These are phyloP conservation scores for Periconia sp. DNA, from an alignment of 2,329 filamentous ascomycete species.

Conservation along the genomic window DNA sequence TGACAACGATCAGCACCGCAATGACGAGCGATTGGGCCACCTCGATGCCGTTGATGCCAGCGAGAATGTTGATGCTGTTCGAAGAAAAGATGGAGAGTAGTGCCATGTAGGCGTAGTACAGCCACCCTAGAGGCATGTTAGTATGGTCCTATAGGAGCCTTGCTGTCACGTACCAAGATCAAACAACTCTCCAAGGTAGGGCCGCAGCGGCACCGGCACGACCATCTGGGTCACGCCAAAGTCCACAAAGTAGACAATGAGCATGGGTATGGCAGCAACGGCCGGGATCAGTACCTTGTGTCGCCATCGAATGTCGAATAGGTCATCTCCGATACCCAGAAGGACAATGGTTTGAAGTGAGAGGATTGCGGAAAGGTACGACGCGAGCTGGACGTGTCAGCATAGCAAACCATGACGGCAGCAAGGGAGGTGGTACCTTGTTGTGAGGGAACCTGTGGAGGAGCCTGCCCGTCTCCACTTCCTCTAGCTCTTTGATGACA, in stretches of 20 bases:
- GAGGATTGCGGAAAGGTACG: constrained; percentile 91
- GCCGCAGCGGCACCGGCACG: constrained; percentile 82
- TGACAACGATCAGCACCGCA: constrained; percentile 79
- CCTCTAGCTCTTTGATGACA: constrained; percentile 74
- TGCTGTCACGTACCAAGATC: constrained; percentile 64
- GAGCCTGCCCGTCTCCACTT: constrained; percentile 81
- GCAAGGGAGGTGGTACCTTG: constrained; percentile 65
- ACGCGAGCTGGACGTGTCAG: constrained; percentile 71
- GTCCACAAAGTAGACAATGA: constrained; percentile 97
- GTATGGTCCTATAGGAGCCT: constrained; percentile 9
- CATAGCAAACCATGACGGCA: background rate
- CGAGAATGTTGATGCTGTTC: constrained; percentile 99
- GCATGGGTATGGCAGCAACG: constrained; percentile 88
- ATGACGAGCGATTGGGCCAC: constrained; percentile 93
- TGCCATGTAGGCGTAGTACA: constrained; percentile 97
- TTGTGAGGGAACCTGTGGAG: constrained; percentile 92
- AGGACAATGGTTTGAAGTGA: constrained; percentile 90
- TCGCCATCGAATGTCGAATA: constrained; percentile 98
- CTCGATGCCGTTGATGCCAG: constrained; percentile 98
- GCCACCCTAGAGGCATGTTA: constrained; percentile 45
- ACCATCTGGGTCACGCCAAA: constrained; percentile 97
- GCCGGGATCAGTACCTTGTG: constrained; percentile 99
- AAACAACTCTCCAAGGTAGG: constrained; percentile 82
- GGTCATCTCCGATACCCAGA: constrained; percentile 91
- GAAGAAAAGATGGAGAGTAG: constrained; percentile 96